Percentiles rank a stretch among this genome's conserved stretches.
phyloP scores from a whole-genome alignment of 139 green algal species.

The Chlorella sp. region DNA sequence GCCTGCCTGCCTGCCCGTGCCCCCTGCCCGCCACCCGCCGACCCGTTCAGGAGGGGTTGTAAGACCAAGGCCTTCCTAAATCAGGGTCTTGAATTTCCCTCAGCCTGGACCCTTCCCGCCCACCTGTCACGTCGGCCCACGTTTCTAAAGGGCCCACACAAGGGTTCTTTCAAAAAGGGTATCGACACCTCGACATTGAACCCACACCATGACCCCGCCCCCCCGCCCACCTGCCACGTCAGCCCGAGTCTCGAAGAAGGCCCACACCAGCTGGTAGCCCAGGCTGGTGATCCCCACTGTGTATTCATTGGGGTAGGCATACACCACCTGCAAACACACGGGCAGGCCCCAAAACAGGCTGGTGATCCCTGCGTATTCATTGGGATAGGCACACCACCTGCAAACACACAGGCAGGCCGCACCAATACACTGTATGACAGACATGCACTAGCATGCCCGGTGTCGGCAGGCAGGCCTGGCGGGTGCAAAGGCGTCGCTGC shows the following conservation, averaged over 20 bases:
- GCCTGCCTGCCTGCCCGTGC: too few species aligned
- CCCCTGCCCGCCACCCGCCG: too few species aligned
- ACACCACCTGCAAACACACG: slow-evolving; percentile 36
- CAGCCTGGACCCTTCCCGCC: too few species aligned
- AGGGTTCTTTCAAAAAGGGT: too few species aligned
- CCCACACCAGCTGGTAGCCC: slow-evolving; percentile 65
- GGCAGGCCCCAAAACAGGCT: slow-evolving; percentile 5
- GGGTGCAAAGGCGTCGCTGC: background rate
- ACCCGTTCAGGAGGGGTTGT: too few species aligned
- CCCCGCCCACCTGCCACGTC: background rate
- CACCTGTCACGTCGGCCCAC: too few species aligned
- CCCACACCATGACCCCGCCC: too few species aligned
- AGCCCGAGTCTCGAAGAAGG: slow-evolving; percentile 48
- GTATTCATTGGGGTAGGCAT: slow-evolving; percentile 69
- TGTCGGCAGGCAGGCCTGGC: background rate
- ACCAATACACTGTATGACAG: background rate
- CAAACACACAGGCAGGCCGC: background rate
- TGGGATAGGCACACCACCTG: slow-evolving; percentile 61
- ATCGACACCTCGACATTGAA: too few species aligned
- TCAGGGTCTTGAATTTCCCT: too few species aligned
- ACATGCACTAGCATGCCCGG: background rate
- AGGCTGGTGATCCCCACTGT: slow-evolving; percentile 63
- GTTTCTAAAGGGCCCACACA: too few species aligned
- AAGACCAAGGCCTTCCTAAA: too few species aligned
- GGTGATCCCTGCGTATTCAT: slow-evolving; percentile 65